Percentiles rank a stretch among this genome's conserved stretches.
Evolutionary conservation across 164 flowering plant genomes (phyloP).

Genomic region (Paratinospora sagittata): DNA sequence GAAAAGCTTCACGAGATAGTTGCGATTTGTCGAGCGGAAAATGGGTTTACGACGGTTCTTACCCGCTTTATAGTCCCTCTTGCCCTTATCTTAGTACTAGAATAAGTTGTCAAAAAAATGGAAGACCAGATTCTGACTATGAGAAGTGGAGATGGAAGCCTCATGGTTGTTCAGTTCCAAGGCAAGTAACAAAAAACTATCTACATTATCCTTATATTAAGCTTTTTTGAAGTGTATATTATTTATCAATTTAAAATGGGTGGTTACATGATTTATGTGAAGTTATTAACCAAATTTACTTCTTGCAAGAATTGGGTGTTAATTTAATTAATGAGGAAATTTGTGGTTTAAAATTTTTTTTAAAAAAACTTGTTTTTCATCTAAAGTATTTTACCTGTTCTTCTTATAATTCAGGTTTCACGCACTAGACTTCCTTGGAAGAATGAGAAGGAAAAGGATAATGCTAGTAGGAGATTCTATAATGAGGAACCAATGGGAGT

Average conservation of each 20-base stretch:
- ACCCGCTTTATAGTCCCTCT: conserved; percentile 65
- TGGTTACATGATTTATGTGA: not conserved
- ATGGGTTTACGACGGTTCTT: conserved; percentile 68
- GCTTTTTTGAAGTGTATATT: too few relatives aligned
- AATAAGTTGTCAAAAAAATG: conserved; percentile 60
- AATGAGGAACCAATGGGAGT: conserved; percentile 91
- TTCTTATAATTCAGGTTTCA: conserved; percentile 70
- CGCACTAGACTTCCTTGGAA: conserved; percentile 72
- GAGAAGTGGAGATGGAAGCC: conserved; percentile 86
- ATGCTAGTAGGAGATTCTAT: conserved; percentile 94
- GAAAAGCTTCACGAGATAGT: conserved; percentile 16
- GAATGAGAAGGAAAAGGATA: conserved; percentile 75
- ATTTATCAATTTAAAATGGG: not conserved
- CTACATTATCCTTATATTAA: too few relatives aligned
- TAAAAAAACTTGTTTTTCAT: too few relatives aligned
- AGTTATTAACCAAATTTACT: too few relatives aligned
- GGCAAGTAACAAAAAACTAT: conserved; percentile 35
- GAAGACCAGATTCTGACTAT: conserved; percentile 80
- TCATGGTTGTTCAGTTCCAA: conserved; percentile 57
- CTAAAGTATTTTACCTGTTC: too few relatives aligned
- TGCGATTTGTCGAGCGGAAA: conserved; percentile 61
- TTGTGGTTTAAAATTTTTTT: too few relatives aligned
- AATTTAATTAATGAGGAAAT: too few relatives aligned
- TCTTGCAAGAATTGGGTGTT: too few relatives aligned
- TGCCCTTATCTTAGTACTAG: conserved; percentile 69